Evolutionary conservation across 1,284 basidiomycete species (phyloP).

Genomic region (Trichosporon sp.): DNA sequence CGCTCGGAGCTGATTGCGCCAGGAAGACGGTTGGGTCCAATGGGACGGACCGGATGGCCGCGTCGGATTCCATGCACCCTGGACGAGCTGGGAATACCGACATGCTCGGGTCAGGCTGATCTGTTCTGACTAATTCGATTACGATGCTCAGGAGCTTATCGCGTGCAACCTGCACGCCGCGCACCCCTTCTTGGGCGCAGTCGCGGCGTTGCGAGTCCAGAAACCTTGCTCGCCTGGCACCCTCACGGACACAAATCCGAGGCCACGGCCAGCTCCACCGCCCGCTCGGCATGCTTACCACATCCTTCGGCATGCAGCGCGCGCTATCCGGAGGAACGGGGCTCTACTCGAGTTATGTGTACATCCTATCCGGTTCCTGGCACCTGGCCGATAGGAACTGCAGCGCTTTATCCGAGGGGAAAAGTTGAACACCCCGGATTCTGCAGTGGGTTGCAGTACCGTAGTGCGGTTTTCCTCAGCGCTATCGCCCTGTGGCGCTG

Average conservation of each 20-base stretch:
- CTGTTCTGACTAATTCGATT: background rate
- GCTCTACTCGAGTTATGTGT: background rate
- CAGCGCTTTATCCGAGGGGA: background rate
- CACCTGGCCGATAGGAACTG: background rate
- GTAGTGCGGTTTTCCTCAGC: background rate
- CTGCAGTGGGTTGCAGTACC: no score
- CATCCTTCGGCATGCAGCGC: background rate
- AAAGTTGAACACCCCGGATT: slow-evolving; percentile 2
- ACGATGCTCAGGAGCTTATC: background rate
- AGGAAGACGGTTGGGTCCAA: background rate
- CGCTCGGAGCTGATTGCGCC: background rate
- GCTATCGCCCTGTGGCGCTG: background rate
- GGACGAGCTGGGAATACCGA: background rate
- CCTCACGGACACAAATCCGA: slow-evolving; percentile 3
- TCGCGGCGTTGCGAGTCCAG: background rate
- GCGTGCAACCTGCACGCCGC: background rate
- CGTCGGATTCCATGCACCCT: background rate
- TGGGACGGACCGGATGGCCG: background rate
- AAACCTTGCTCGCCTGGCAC: background rate
- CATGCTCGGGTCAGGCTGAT: background rate
- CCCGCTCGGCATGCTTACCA: background rate
- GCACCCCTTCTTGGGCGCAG: background rate
- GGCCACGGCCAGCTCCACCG: background rate
- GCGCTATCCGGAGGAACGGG: background rate
- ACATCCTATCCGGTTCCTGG: background rate